These are phyloP conservation scores for Podospora sp. DNA, from an alignment of 495 filamentous ascomycete species.

Conservation along the genomic window DNA sequence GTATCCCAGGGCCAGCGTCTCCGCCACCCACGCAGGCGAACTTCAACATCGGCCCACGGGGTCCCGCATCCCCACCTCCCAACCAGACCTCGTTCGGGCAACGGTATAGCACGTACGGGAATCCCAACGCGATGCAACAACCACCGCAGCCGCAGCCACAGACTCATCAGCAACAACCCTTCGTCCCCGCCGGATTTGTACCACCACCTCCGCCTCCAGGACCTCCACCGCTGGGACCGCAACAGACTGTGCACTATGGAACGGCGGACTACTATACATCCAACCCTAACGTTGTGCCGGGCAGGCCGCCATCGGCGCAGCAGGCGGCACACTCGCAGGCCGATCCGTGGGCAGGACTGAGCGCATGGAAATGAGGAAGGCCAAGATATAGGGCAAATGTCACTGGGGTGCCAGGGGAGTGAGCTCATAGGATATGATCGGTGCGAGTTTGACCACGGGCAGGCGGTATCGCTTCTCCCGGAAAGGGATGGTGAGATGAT, in stretches of 20 bases:
- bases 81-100: conserved; percentile 50
- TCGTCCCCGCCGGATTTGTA: conserved; percentile 79
- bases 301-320: conserved; percentile 27
- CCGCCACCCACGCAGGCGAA: conserved; percentile 50
- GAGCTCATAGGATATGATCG: too few species aligned
- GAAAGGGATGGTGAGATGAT: background rate
- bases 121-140: conserved; percentile 41
- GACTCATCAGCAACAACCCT: conserved; percentile 40
- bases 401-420: too few species aligned
- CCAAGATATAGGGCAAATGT: background rate
- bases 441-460: too few species aligned
- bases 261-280: conserved; percentile 41
- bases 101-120: conserved; percentile 50
- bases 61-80: conserved; percentile 57
- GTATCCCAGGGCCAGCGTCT: conserved; percentile 52
- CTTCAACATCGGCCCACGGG: conserved; percentile 49
- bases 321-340: conserved; percentile 31
- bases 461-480: too few species aligned
- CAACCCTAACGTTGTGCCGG: conserved; percentile 22
- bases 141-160: conserved; percentile 28
- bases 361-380: conserved; percentile 72
- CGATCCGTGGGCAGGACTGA: conserved; percentile 87
- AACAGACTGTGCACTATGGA: conserved; percentile 60
- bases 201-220: conserved; percentile 89
- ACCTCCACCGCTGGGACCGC: conserved; percentile 72